Percentiles rank a stretch among this genome's conserved stretches.
Evolutionary conservation across 192 early-diverging fungal genomes (phyloP).

Genomic region (Linnemannia elongata): DNA sequence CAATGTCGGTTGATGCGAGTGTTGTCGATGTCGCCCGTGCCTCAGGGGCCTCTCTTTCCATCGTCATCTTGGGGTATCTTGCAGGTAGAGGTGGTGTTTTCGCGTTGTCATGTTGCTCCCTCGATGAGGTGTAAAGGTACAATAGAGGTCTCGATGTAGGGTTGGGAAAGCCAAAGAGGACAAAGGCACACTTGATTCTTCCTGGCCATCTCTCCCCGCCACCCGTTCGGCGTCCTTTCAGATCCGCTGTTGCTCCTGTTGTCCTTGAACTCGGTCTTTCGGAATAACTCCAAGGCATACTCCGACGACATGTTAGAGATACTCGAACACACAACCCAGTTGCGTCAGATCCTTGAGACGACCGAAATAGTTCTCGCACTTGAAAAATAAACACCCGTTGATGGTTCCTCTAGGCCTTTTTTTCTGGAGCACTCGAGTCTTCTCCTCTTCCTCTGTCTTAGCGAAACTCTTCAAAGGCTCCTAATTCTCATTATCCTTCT

Average conservation of each 20-base stretch:
- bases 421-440: no score
- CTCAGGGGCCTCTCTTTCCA: neutral
- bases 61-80: neutral
- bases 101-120: neutral
- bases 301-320: neutral
- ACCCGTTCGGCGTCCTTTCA: neutral
- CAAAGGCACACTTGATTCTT: neutral
- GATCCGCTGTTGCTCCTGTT: neutral
- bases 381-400: neutral
- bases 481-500: neutral
- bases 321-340: neutral
- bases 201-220: neutral
- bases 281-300: neutral
- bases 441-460: neutral
- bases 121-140: neutral
- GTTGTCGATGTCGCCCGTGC: neutral
- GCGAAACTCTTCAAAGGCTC: neutral
- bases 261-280: neutral
- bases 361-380: neutral
- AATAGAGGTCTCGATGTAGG: neutral
- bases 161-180: neutral
- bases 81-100: neutral
- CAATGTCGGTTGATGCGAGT: neutral
- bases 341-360: neutral
- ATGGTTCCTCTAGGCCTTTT: no score